Evolutionary conservation across 805 yeast species (phyloP), one percentile per base, ranked within the genome.

Genomic region (Nakazawaea pomicola): DNA sequence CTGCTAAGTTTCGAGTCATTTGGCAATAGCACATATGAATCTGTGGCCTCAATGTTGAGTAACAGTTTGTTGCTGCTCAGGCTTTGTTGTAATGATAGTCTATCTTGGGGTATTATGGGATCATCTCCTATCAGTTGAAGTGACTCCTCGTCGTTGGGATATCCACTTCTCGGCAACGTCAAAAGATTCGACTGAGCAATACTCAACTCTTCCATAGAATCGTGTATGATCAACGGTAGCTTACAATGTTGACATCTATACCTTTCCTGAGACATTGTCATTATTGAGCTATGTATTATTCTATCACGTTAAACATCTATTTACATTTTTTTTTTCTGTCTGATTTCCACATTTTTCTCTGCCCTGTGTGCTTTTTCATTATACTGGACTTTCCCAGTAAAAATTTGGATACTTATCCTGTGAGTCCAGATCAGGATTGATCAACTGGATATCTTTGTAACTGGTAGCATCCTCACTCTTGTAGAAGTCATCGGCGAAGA

Each of bases 231-330:
- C 24, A 83, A 53, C 1, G 85, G 83, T 16, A 74, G 64, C 44
- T 74, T 68, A 57, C 91, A 83, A 49, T 77, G 61, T 53, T 77
- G 84, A 58, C 93, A 83, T 29, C 60, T 60, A 53, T 49, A 58
- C 7, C 43, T 36, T 4, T 18, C 23, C n/a, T 35, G 31, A 9
- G 38, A 35, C 38, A 35, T 35, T 35, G 16, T 4, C n/a, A n/a
- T 35, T 1, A 6, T 11, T 9, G n/a, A 20, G 12, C n/a, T 6
- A 12, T 19, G 12, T 19, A 12, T 5, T 6, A 8, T 33, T 9
- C 14, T 18, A 19, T 20, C 6, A n/a, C 30, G 15, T 28, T 33
- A 35, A 23, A 16, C 10, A 27, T 31, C 38, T 33, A 33, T 33
- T 33, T 23, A 33, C 36, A 23, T n/a, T 21, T 33, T 33, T 33